Evolutionary conservation across 176 grass and related monocot genomes (phyloP), one percentile per base, ranked within the genome.

Genomic region (Bromus sterilis): DNA sequence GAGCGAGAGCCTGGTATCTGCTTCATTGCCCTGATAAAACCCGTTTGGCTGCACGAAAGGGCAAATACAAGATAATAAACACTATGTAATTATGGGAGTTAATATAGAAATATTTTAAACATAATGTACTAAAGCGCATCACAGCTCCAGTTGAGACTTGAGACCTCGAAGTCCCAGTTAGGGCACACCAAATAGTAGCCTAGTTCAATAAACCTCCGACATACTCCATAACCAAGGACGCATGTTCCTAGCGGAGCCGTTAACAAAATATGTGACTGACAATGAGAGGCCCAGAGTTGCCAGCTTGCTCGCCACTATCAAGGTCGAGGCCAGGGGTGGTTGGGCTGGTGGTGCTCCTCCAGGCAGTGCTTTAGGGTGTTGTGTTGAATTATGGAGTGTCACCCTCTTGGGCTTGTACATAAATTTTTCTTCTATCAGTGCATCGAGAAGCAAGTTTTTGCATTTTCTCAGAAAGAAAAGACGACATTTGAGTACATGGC

Each of bases 1-100:
- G 31, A 97, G 89, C 15, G 87, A 70, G 14, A 16, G 30, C 68
- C 87, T 86, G 18, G 67, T 97, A 78, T 89, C 86, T 78, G 76
- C 88, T 92, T 94, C 82, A 66, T 73, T 93, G 67, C 94, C 94
- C 58, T 97, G 92, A 82, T 92, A 83, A 83, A 82, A 97, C 84
- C 87, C 94, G 85, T 97, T 97, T 6, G 94, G 91, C 94, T 97
- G 73, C 76, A 64, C 76, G 82, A 85, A 84, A 88, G 23, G 58
- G 53, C 21, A 74, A 78, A 57, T 39, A 85, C 21, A 21, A 51
- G 63, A 40, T 70, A 78, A 83, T 80, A 49, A 78, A 18, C 6
- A 81, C 20, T 35, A 35, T 46, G 25, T 31, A 37, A 65, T 59
- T 80, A 11, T 41, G 14, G 21, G n/a, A 78, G 66, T 18, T 40